Conservation (phyloP, 805 yeast species). For the Candida sakaeoensis region DNA sequence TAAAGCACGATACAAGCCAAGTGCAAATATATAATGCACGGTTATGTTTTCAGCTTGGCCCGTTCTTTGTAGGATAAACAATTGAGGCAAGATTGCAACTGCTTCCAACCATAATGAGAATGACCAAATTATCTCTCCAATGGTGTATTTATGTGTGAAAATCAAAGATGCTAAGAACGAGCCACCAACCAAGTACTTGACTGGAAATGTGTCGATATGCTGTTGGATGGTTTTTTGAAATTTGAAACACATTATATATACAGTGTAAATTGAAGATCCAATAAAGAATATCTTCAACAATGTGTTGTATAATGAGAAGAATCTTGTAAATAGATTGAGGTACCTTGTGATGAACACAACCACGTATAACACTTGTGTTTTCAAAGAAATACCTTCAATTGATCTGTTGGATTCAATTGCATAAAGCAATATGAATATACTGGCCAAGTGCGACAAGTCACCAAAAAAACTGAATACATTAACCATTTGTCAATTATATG, state of each 20-base stretch:
- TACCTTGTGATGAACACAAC: constrained; percentile 38
- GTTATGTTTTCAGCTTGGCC: constrained; percentile 88
- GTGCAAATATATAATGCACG: constrained; percentile 87
- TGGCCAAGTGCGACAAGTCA: constrained; percentile 78
- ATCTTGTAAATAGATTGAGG: constrained; percentile 44
- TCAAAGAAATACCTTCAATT: constrained; percentile 80
- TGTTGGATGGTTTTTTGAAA: constrained; percentile 58
- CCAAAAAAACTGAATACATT: constrained; percentile 48
- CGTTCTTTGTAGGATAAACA: constrained; percentile 82
- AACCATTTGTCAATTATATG: constrained; percentile 18
- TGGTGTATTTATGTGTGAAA: constrained; percentile 61
- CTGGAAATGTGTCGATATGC: constrained; percentile 67
- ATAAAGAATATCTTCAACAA: constrained; percentile 81
- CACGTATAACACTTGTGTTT: constrained; percentile 78
- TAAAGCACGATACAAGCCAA: constrained; percentile 84
- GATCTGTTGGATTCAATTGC: constrained; percentile 63
- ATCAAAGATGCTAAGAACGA: constrained; percentile 52
- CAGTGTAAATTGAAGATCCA: constrained; percentile 67
- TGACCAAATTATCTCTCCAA: constrained; percentile 74
- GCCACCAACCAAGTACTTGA: constrained; percentile 65
- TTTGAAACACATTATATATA: constrained; percentile 64
- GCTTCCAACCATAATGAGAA: constrained; percentile 91
- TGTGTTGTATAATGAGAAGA: constrained; percentile 68
- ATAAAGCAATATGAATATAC: constrained; percentile 71
- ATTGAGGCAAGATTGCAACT: constrained; percentile 88